Evolutionary conservation across 495 filamentous ascomycete genomes (phyloP), one percentile per base, ranked within the genome.

Genomic region (Neurospora africana): DNA sequence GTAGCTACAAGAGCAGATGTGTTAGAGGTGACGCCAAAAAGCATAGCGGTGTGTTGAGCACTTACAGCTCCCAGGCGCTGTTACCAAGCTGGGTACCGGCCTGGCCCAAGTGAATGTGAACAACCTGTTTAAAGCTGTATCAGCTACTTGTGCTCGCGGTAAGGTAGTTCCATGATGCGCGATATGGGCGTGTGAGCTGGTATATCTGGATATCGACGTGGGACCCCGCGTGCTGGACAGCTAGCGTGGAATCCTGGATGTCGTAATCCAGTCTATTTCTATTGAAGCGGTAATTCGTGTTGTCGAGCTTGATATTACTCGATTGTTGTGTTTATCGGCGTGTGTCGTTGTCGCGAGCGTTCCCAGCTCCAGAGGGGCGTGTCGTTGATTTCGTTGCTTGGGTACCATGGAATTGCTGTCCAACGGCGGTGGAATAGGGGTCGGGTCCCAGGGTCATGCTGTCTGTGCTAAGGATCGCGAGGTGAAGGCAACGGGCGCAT

Each of bases 21-120:
- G 70, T 76, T 71, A 77, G 79, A 40, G 27, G 47, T 17, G 39
- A 33, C 37, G n/a, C 11, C 67, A 11, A 35, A 58, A 33, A 68
- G n/a, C 75, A 71, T 67, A 69, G 84, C 85, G 84, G 84, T 65
- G 53, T 65, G 27, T 19, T 85, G 83, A 81, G 75, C 65, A 87
- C 92, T 79, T 89, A 95, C 93, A 97, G 89, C 84, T 97, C 93
- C 93, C 93, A 97, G 73, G 93, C 93, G 80, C 91, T 93, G 86
- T 95, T 95, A 79, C 93, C 93, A 69, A 97, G 90, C 91, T 97
- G 93, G 74, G 87, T 89, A 84, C 93, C 93, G 84, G 93, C 93
- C 86, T 97, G 93, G 85, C 93, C 93, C 80, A 97, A 89, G 81
- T 97, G 93, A 78, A 97, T 86, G 82, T 97, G 93, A 79, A 91